These are phyloP conservation scores for Zygosaccharomyces rouxii DNA, from an alignment of 805 yeast species.

Conservation along the genomic window DNA sequence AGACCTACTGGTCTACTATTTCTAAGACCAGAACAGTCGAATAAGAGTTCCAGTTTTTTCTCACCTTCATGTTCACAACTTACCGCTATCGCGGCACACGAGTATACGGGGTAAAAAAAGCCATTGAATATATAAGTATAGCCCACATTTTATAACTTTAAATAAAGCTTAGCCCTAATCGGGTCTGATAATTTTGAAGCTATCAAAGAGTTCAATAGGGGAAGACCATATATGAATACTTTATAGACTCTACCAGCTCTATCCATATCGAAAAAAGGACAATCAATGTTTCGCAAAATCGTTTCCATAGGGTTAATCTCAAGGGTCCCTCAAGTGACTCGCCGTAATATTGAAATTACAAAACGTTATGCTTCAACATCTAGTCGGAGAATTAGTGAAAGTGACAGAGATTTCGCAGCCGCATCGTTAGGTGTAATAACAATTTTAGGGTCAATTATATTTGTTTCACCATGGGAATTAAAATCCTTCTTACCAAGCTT, in stretches of 20 bases:
- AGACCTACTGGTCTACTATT: no score
- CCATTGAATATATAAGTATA: no score
- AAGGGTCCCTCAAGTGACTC: background rate
- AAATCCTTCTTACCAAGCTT: background rate
- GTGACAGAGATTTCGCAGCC: background rate
- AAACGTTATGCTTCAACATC: background rate
- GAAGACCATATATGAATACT: no score
- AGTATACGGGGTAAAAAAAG: background rate
- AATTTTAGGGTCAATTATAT: background rate
- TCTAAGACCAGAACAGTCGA: background rate
- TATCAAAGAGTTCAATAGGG: no score
- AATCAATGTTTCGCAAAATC: background rate
- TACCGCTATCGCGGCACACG: background rate
- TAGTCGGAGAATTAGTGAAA: background rate
- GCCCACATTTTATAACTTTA: no score
- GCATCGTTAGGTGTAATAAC: background rate
- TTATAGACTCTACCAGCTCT: background rate
- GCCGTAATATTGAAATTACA: background rate
- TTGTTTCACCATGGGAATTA: background rate
- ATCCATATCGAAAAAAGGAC: background rate
- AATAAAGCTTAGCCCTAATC: no score
- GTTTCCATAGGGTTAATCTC: background rate
- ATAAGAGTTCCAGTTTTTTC: background rate
- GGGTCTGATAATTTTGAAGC: no score
- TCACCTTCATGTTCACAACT: background rate